Base-by-base conservation (phyloP, 2,329 filamentous ascomycete genomes). In the Coccinonectria pachysandricola region DNA sequence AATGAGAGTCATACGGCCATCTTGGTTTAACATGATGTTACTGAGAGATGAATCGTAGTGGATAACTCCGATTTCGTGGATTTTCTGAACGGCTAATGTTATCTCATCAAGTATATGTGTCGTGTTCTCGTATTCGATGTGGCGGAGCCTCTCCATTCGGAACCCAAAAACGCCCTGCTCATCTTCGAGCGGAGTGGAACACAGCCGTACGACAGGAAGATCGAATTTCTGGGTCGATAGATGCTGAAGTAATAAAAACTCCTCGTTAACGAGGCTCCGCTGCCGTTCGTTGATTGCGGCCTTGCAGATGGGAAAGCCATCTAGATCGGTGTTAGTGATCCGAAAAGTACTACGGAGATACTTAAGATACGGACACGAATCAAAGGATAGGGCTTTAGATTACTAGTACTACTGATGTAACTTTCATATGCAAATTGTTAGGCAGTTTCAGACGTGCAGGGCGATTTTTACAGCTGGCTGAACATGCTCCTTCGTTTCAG, bases 221-320 rank as follows among this genome's bases (percentile, higher is more conserved):
- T n/a, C 14, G 8, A 13, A 17, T 17, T 11, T 3, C 7, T 11
- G 8, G 19, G 5, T 15, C 3, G 19, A 14, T 10, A 28, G 16
- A 15, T 21, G 7, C 7, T 8, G 17, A 3, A 21, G 12, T 8
- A 15, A 11, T 6, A 9, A 12, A 17, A 30, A 30, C 15, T 30
- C 28, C 5, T 30, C 18, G 5, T 22, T 6, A 10, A 30, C 5
- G 13, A 26, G 10, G n/a, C 7, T 9, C 11, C 19, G 21, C 23
- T 30, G 28, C 10, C 19, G 19, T 5, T 26, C 19, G 11, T 30
- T n/a, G 19, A 21, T 30, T 3, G 28, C 28, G 19, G 26, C 15
- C 14, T 30, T 30, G 18, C 28, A 30, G 8, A 30, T 30, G 5
- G 28, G 28, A 13, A 30, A 30, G 6, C n/a, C 8, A 15, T 30